Evolutionary conservation across 768 basidiomycete species (phyloP), one percentile per base, ranked within the genome.

Genomic region (Piloderma croceum): DNA sequence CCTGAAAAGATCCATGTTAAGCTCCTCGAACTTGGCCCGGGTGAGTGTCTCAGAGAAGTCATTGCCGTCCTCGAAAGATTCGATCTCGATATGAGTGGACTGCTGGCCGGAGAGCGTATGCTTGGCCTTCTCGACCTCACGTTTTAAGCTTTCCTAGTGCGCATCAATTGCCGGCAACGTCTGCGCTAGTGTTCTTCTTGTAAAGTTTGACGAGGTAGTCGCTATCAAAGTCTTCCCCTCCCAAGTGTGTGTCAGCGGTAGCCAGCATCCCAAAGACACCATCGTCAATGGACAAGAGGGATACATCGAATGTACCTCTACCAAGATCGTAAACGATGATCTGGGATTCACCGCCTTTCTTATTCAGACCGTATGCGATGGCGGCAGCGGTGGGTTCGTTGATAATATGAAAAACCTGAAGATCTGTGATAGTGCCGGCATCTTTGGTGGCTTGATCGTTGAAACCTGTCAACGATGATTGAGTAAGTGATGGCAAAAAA

Each of bases 1-100:
- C 50, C 77, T 69, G 76, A 90, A 88, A 20, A 90, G 71, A 53
- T 87, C 85, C 62, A 81, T 73, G 69, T 85, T 88, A 52, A 89
- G 70, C 61, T 88, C 83, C 67, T 89, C 87, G 59, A 90, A 89
- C 65, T 87, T 86, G 61, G 83, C 84, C 35, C 85, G 73, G 15
- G 86, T 89, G 37, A 89, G 68, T 6, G 79, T 81, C 69, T 86
- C 84, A 35, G 79, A 77, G 57, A 88, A 79, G 67, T 89, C 86
- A 52, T 83, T 81, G 43, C 85, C 84, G 47, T 67, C 64, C 59
- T 81, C 77, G 59, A 83, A 82, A 39, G 69, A 69, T 59, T 83
- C 82, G 44, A 83, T 77, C 49, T 82, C 81, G 52, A 83, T 68
- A 52, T 67, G 69, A 38, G 75, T 73, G 46, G 56, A 63, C 43